phyloP scores from a whole-genome alignment of 2,329 filamentous ascomycete genomes.

The Colletotrichum viniferum region DNA sequence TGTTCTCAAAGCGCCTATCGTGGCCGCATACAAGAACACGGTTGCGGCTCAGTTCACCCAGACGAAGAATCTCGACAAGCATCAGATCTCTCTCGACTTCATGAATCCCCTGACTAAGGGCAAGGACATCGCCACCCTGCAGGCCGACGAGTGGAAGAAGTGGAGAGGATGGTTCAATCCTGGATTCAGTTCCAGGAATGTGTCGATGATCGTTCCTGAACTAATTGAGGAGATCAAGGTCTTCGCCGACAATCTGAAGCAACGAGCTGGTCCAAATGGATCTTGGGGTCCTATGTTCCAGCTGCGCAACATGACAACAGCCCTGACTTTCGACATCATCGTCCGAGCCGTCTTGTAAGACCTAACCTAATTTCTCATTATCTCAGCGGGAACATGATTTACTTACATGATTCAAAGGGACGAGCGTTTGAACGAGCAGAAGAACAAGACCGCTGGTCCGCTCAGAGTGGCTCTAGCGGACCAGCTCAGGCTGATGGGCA shows the following conservation, averaged over 20 bases:
- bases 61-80: constrained; percentile 11
- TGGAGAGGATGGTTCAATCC: constrained; percentile 38
- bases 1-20: constrained; percentile 10
- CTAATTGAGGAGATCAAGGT: background rate
- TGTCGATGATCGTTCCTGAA: background rate
- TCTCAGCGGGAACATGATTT: accelerated
- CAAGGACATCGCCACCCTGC: background rate
- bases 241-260: background rate
- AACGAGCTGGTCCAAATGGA: background rate
- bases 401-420: constrained; percentile 27
- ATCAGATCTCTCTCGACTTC: background rate
- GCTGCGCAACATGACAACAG: constrained; percentile 4
- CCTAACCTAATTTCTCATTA: background rate
- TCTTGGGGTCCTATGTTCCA: constrained; percentile 10
- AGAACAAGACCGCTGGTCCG: background rate
- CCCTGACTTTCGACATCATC: constrained; percentile 29
- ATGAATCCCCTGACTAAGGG: constrained; percentile 8
- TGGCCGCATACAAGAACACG: constrained; percentile 13
- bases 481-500: constrained; percentile 15
- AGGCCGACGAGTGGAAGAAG: constrained; percentile 16
- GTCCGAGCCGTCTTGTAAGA: constrained; percentile 27
- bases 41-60: constrained; percentile 23
- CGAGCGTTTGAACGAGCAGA: constrained; percentile 32
- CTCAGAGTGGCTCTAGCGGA: constrained; percentile 2
- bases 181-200: constrained; percentile 29